Conservation (phyloP, 2,329 filamentous ascomycete genomes). For the Pyrenophora seminiperda region DNA sequence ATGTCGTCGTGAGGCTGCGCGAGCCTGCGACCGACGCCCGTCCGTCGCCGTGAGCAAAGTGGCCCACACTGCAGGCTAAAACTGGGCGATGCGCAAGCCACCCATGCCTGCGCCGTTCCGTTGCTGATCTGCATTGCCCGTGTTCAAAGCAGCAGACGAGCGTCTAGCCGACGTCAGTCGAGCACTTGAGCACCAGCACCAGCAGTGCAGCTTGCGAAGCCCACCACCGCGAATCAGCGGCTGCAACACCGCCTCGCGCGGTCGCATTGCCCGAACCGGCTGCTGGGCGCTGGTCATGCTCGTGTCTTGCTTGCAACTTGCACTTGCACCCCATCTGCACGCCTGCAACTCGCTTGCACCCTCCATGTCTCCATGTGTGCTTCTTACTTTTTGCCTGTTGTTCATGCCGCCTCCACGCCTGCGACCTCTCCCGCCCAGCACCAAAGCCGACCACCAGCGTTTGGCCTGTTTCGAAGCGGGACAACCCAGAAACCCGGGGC, state of each 20-base stretch:
- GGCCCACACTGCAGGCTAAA: constrained; percentile 36
- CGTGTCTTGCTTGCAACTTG: too few relatives aligned
- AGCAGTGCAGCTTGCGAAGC: too few relatives aligned
- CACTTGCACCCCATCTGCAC: not conserved
- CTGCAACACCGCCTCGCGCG: constrained; percentile 31
- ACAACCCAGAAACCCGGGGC: constrained; percentile 18
- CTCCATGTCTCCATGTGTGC: constrained; percentile 1
- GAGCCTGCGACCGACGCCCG: constrained; percentile 35
- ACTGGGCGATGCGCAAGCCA: constrained; percentile 40
- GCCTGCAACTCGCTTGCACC: too few relatives aligned
- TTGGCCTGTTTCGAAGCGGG: constrained; percentile 43
- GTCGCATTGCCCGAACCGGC: constrained; percentile 20
- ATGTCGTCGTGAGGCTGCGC: constrained; percentile 39
- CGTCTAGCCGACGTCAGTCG: constrained; percentile 27
- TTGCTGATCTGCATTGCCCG: constrained; percentile 30
- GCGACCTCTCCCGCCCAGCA: too few relatives aligned
- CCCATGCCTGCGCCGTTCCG: constrained; percentile 28
- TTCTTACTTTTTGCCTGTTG: constrained; percentile 15
- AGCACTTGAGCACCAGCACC: too few relatives aligned
- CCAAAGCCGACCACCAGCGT: constrained; percentile 41
- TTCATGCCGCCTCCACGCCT: too few relatives aligned
- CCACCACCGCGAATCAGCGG: constrained; percentile 20
- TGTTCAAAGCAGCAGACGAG: constrained; percentile 34
- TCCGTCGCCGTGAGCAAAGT: not conserved
- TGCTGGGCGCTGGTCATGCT: too few relatives aligned